Evolutionary conservation across 345 rosid genomes (phyloP), one percentile per base, ranked within the genome.

Genomic region (Combretum micranthum): DNA sequence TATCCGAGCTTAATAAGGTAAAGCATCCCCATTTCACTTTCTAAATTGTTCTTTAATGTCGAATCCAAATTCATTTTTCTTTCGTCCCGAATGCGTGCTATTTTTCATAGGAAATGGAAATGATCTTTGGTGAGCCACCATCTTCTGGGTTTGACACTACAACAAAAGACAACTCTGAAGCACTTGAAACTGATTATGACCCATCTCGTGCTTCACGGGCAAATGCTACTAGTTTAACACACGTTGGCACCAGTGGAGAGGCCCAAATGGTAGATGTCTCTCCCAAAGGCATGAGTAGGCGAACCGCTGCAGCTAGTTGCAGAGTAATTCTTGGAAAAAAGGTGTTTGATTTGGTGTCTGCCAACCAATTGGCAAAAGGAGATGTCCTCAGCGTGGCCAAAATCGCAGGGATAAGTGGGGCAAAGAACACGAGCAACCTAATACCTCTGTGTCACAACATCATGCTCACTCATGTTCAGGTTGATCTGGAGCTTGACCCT

Each of bases 251-350:
- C 55, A 42, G 69, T 1, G 92, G 97, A 50, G 93, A 85, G 72
- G 97, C 97, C 12, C 85, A 83, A 65, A 93, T 89, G 99, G 95
- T 93, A 62, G 92, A 93, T 71, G 99, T 87, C 64, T 89, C 96
- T 47, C 77, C 83, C 16, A 93, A 93, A 59, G 80, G 72, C 59
- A 56, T 49, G 54, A 85, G 72, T 48, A 83, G 73, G 54, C 79
- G 97, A 78, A 82, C 77, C 17, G 97, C 97, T 46, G 51, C 68
- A 37, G 96, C 99, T 47, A 83, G 70, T 25, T 82, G 97, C 74
- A 89, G 82, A 75, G 95, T 93, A 12, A 42, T 75, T 62, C 62
- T 93, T 10, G 99, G 96, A 6, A 72, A 77, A 66, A 68, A 59
- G 64, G 97, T 87, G 64, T 89, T 78, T 42, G 84, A 83, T 72